Evolutionary conservation across 2,329 filamentous ascomycete genomes (phyloP), one percentile per base, ranked within the genome.

Genomic region (Colletotrichum tamarilloi): DNA sequence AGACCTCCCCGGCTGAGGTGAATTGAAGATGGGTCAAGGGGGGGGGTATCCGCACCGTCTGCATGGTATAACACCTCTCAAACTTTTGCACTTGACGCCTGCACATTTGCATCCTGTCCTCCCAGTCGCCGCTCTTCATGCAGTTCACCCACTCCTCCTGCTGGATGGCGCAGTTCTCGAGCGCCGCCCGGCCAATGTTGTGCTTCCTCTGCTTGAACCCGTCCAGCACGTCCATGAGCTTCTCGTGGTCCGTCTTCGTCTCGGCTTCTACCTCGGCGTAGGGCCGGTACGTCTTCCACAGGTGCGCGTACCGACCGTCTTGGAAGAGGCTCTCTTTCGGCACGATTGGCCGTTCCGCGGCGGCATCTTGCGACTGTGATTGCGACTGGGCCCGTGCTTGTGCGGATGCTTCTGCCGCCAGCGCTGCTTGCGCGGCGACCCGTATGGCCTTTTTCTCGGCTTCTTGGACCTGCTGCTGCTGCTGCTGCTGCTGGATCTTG

Each of bases 101-200:
- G 81, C 97, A 99, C 91, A 98, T 90, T 49, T 92, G 95, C 82
- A 96, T 85, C 76, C 90, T 89, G 76, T 93, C 91, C 78, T 85
- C 83, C 86, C 91, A 90, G 62, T 87, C 88, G 32, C 95, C 95
- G 67, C 88, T 87, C 78, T 89, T 89, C 87, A 97, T 97, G 86
- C 97, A 99, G 60, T 93, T 88, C 73, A 92, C 91, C 86, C 97
- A 92, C 72, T 92, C 92, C 80, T 94, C 88, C 84, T 98, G 95
- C 81, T 97, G 94, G 74, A 95, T 82, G 1, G 95, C 93, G 83
- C 97, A 99, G 82, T 98, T 99, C 85, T 99, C 97, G 79, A 98
- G 87, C 11, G 96, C 95, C 1, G 95, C 94, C 55, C 89, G 88
- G 35, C 94, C 94, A 74, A 98, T 94, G 68, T 91, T 89, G 42